Base-by-base conservation (phyloP, 2,329 filamentous ascomycete genomes). In the Teratosphaeria nubilosa region DNA sequence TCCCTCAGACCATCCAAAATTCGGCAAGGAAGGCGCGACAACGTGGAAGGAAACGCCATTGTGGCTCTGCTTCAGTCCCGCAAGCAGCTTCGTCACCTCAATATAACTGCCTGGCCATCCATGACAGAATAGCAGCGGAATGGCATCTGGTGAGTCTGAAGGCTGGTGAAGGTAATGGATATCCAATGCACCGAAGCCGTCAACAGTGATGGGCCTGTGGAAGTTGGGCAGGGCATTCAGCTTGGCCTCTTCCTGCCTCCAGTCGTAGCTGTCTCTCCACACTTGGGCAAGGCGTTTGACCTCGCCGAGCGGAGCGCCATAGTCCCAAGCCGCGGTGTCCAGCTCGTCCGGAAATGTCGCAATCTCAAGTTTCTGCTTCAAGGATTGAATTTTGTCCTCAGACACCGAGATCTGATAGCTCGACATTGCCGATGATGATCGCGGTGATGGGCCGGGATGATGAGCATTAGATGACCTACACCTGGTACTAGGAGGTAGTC, bases 81-180 rank as follows among this genome's bases (percentile, higher is more conserved):
- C 69, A 0, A 90, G 74, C 52, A 89, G 73, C 66, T 86, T 88
- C 22, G 74, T 72, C 1, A 83, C 84, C 71, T 90, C 86, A 53
- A 86, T 68, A 67, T 87, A 88, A 62, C 81, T 85, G 1, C 87
- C 86, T 0, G 87, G 87, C 68, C 78, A 88, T 14, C 85, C 85
- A 67, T 88, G 86, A n/a, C 78, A 76, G 68, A 89, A 88, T 0
- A 89, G 69, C 31, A 89, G 67, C 0, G 86, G 86, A 50, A 89
- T 81, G 1, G 83, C 83, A 22, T 76, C 75, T 1, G 76, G 63
- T 1, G 74, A 74, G 1, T 71, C 66, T 63, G 80, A 83, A 56
- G 70, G 75, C 63, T 85, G 76, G 66, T 87, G 82, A 1, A 88
- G 69, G 67, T 85, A 87, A 71, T 89, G 86, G 3, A 88, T 74